Evolutionary conservation across 176 grass and related monocot species (phyloP), one percentile per base, ranked within the genome.

Genomic region (Chloris gayana): DNA sequence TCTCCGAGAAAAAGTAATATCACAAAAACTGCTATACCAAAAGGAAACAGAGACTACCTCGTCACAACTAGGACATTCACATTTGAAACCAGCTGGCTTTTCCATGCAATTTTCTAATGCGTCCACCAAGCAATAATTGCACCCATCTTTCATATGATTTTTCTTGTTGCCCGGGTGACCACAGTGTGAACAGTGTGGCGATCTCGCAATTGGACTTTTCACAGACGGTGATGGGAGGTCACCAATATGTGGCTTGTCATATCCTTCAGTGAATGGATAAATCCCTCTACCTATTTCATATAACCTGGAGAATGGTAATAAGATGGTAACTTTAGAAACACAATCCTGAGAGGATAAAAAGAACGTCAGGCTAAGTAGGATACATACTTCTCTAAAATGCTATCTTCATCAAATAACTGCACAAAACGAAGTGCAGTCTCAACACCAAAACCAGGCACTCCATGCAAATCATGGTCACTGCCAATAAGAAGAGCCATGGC

Each of bases 101-200:
- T 88, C 75, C 64, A 95, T 19, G 50, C 96, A 95, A 85, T 89
- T 70, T 35, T 91, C 72, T 34, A 87, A 83, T 39, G 87, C 74
- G 74, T 81, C 85, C 81, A 76, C 25, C 68, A 89, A 76, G 46
- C 92, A 95, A 88, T 91, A 91, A 75, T 91, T 91, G 72, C 92
- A 95, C 25, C 92, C 84, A 80, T 76, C 67, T 71, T 95, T 93
- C 59, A 37, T 82, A 77, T 99, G 92, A 86, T 75, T 71, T 84
- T 82, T 99, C 77, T 99, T 95, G 82, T 37, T 93, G 41, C 96
- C 96, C 4, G 90, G 96, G 76, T 99, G 96, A 84, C 92, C 96
- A 86, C 92, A 99, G 60, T 91, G 47, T 31, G 84, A 95, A 77
- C 92, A 99, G 70, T 95, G 96, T 2, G 68, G 74, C 3, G 64